phyloP scores from a whole-genome alignment of 768 basidiomycete genomes.

The Pleurotus salmoneostramineus region DNA sequence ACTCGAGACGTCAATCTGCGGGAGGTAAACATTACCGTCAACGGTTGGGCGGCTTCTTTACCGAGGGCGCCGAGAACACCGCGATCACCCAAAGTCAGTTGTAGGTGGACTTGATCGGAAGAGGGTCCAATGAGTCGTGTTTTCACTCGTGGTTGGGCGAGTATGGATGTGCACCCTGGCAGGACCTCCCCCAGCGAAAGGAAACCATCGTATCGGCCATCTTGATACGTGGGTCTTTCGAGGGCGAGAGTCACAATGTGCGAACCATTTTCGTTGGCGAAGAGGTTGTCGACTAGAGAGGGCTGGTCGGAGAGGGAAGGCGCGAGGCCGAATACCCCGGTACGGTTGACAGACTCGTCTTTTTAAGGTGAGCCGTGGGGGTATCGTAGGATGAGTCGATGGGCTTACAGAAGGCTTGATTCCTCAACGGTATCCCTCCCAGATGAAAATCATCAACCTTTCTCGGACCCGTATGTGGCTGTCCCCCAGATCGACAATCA shows the following conservation, averaged over 20 bases:
- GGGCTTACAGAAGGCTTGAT: too few species aligned
- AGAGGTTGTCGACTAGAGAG: neutral
- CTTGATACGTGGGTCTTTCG: neutral
- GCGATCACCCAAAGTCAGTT: neutral
- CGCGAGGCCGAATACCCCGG: neutral
- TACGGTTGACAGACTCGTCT: neutral
- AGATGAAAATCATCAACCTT: too few species aligned
- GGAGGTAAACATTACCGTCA: neutral
- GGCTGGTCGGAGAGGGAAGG: neutral
- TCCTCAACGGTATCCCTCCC: too few species aligned
- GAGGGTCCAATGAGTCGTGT: neutral
- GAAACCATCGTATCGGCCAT: neutral
- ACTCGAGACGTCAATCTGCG: neutral
- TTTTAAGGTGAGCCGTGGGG: too few species aligned
- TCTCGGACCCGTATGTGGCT: too few species aligned
- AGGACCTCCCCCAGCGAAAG: neutral
- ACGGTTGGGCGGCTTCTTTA: neutral
- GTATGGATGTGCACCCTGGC: neutral
- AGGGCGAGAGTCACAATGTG: neutral
- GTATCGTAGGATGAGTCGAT: too few species aligned
- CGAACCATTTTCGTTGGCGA: neutral
- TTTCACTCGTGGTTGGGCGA: neutral
- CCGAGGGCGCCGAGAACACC: neutral
- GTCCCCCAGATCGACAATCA: too few species aligned
- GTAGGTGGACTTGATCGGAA: neutral